Evolutionary conservation across 495 filamentous ascomycete species (phyloP).

Genomic region (Talaromyces nanjingensis): DNA sequence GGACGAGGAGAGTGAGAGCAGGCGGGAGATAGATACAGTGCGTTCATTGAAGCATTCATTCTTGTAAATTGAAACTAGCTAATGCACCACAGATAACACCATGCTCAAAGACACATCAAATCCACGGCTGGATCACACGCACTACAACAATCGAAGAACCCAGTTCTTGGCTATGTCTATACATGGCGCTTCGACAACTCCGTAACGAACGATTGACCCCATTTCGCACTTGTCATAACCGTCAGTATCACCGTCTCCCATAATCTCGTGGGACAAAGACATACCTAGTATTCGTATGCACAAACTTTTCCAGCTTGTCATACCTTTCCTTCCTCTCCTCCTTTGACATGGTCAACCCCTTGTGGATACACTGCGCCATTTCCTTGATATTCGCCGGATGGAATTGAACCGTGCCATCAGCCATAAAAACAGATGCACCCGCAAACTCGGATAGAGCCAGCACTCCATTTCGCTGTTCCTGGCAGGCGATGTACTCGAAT

Average conservation of each 20-base stretch:
- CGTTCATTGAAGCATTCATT: not conserved
- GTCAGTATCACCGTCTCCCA: not conserved
- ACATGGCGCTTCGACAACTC: conserved; percentile 16
- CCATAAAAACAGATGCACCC: conserved; percentile 76
- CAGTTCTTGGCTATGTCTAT: not conserved
- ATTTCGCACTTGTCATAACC: conserved; percentile 22
- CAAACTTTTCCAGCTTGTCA: conserved; percentile 72
- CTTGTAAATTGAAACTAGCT: not conserved
- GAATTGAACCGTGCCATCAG: conserved; percentile 74
- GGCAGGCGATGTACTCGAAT: conserved; percentile 92
- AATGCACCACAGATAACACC: not conserved
- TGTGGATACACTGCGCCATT: conserved; percentile 75
- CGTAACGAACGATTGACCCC: conserved; percentile 31
- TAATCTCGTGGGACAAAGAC: not conserved
- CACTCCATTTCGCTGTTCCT: conserved; percentile 73
- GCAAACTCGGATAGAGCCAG: conserved; percentile 92
- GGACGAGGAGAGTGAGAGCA: not conserved
- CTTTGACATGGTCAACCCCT: conserved; percentile 75
- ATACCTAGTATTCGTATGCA: conserved; percentile 80
- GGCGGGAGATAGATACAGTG: not conserved
- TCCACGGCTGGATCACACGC: not conserved
- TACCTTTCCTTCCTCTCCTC: conserved; percentile 71
- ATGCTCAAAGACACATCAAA: not conserved
- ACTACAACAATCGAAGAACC: not conserved
- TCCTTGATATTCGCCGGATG: conserved; percentile 92